Evolutionary conservation across 345 rosid species (phyloP).

Genomic region (Eucalyptus pauciflora): DNA sequence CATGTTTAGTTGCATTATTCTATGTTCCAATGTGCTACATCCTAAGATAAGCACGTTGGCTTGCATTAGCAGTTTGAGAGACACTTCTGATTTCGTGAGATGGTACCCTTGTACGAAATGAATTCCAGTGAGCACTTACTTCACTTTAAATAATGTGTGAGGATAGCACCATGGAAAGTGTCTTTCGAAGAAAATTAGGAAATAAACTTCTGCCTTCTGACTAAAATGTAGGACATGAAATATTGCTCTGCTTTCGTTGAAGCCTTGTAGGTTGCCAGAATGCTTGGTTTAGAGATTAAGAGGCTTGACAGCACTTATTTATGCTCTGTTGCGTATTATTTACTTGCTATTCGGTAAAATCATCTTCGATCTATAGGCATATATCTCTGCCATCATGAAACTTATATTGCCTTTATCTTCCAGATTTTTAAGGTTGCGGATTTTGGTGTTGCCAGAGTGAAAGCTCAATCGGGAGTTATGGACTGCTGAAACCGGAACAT

Average conservation of each 20-base stretch:
- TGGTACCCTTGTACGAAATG: background rate
- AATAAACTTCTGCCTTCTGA: background rate
- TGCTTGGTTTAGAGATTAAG: background rate
- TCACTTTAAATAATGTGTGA: background rate
- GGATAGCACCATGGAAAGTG: background rate
- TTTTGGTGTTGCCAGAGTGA: slow-evolving; percentile 97
- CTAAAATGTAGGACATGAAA: background rate
- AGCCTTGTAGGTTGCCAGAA: background rate
- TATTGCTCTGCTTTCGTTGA: background rate
- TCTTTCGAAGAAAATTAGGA: background rate
- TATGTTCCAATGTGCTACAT: background rate
- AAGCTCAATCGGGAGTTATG: slow-evolving; percentile 81
- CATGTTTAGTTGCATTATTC: background rate
- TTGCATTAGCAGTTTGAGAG: background rate
- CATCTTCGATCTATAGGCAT: background rate
- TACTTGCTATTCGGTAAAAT: background rate
- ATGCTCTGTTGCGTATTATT: background rate
- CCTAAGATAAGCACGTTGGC: background rate
- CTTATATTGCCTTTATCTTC: background rate
- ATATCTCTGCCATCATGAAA: background rate
- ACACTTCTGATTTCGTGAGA: background rate
- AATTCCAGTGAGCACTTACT: background rate
- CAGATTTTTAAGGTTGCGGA: slow-evolving; percentile 96
- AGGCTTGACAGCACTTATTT: background rate
- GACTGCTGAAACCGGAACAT: slow-evolving; percentile 99